Evolutionary conservation across 768 basidiomycete genomes (phyloP).

Genomic region (Russula earlei): DNA sequence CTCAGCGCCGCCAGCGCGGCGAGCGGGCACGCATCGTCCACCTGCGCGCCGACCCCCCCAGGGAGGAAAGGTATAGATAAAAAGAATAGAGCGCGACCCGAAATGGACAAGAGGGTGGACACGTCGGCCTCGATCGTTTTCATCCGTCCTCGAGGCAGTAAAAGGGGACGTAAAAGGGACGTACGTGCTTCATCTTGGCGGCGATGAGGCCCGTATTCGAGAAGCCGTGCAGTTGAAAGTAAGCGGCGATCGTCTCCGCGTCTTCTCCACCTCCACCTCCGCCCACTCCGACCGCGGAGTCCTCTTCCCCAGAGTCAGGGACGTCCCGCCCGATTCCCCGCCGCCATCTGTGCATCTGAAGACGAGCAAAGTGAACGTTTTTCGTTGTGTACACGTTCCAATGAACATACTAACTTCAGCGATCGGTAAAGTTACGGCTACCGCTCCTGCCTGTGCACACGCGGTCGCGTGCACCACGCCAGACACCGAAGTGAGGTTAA

Average conservation of each 20-base stretch:
- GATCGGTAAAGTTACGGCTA: slow-evolving; percentile 41
- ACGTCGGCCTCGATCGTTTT: not conserved
- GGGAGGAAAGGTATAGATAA: not conserved
- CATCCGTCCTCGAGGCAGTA: not conserved
- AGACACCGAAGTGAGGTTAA: slow-evolving; percentile 45
- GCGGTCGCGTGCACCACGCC: slow-evolving; percentile 44
- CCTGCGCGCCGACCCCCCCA: not conserved
- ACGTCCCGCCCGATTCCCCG: not conserved
- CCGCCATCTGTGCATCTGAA: slow-evolving; percentile 13
- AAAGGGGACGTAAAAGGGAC: not conserved
- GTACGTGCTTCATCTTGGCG: slow-evolving; percentile 9
- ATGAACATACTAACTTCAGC: slow-evolving; percentile 36
- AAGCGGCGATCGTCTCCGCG: slow-evolving; percentile 17
- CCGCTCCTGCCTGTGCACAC: slow-evolving; percentile 44
- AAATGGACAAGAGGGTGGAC: not conserved
- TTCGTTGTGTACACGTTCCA: no score
- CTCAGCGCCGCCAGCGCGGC: slow-evolving; percentile 11
- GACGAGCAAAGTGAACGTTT: not conserved
- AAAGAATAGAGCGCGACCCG: not conserved
- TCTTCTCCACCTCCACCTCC: not conserved
- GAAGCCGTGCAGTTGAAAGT: slow-evolving; percentile 11
- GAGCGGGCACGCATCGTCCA: slow-evolving; percentile 15
- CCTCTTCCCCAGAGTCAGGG: not conserved
- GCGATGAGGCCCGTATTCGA: slow-evolving; percentile 5
- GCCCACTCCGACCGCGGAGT: no score